Conservation (phyloP, 768 basidiomycete genomes). For the Hygrocybe punicea region DNA sequence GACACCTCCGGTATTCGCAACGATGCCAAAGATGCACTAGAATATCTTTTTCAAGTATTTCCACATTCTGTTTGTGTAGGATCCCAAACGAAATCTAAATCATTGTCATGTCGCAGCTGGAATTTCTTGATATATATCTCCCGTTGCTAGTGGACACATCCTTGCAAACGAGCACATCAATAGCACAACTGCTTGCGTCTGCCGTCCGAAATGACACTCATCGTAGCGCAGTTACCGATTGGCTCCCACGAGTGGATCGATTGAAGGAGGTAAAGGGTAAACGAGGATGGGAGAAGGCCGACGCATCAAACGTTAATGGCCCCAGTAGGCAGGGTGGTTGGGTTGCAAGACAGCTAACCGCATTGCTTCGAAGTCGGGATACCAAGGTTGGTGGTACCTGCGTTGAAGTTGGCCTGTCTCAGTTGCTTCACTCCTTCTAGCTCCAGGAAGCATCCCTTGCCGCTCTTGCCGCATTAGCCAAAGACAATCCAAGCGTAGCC, state of each 20-base stretch:
- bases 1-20: slow-evolving; percentile 38
- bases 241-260: slow-evolving; percentile 60
- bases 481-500: slow-evolving; percentile 58
- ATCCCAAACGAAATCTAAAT: not conserved
- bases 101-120: slow-evolving; percentile 36
- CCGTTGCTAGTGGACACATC: slow-evolving; percentile 54
- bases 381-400: slow-evolving; percentile 42
- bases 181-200: slow-evolving; percentile 58
- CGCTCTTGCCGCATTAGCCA: slow-evolving; percentile 63
- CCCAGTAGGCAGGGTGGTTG: slow-evolving; percentile 52
- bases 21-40: slow-evolving; percentile 56
- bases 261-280: slow-evolving; percentile 52
- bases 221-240: slow-evolving; percentile 51
- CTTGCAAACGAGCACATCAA: slow-evolving; percentile 42
- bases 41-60: slow-evolving; percentile 56
- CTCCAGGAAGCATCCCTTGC: slow-evolving; percentile 62
- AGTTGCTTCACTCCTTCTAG: slow-evolving; percentile 29
- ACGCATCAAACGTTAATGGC: slow-evolving; percentile 36
- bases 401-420: not conserved
- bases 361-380: slow-evolving; percentile 50
- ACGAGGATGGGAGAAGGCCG: slow-evolving; percentile 73
- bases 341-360: slow-evolving; percentile 51
- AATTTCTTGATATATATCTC: slow-evolving; percentile 63
- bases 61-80: not conserved
- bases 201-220: slow-evolving; percentile 50